Evolutionary conservation across 768 basidiomycete genomes (phyloP).

Genomic region (Suillus occidentalis): DNA sequence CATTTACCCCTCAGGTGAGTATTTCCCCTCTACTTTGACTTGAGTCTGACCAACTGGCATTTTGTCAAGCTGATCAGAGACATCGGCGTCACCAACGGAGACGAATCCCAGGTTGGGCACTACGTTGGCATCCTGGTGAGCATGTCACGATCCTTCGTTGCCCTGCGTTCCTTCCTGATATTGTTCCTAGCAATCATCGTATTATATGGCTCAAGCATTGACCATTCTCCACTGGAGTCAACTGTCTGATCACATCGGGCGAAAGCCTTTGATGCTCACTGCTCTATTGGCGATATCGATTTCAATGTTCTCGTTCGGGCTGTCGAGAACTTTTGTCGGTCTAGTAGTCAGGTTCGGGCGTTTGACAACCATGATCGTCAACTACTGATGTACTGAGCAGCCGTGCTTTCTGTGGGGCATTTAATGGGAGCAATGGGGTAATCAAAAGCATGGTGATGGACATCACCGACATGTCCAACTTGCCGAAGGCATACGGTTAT

Average conservation of each 20-base stretch:
- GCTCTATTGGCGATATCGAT: constrained; percentile 39
- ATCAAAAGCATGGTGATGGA: constrained; percentile 43
- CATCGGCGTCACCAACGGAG: constrained; percentile 35
- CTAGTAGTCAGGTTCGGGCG: constrained; percentile 34
- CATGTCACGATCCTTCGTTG: background rate
- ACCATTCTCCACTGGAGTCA: constrained; percentile 45
- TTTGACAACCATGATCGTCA: background rate
- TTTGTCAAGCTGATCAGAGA: constrained; percentile 11
- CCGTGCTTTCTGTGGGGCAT: constrained; percentile 41
- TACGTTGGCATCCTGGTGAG: constrained; percentile 42
- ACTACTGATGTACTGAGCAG: constrained; percentile 16
- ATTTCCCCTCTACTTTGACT: background rate
- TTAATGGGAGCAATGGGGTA: constrained; percentile 50
- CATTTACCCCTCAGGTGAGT: constrained; percentile 64
- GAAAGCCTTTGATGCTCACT: constrained; percentile 40
- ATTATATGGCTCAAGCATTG: constrained; percentile 43
- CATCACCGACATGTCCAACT: constrained; percentile 26
- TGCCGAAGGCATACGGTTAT: constrained; percentile 48
- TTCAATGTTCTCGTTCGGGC: constrained; percentile 42
- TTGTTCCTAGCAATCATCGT: constrained; percentile 38
- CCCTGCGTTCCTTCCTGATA: background rate
- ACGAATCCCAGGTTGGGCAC: constrained; percentile 42
- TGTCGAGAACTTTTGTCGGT: constrained; percentile 40
- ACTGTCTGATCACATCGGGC: constrained; percentile 42
- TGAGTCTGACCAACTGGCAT: background rate